Evolutionary conservation across 495 filamentous ascomycete species (phyloP).

Genomic region (Xylaria nigripes): DNA sequence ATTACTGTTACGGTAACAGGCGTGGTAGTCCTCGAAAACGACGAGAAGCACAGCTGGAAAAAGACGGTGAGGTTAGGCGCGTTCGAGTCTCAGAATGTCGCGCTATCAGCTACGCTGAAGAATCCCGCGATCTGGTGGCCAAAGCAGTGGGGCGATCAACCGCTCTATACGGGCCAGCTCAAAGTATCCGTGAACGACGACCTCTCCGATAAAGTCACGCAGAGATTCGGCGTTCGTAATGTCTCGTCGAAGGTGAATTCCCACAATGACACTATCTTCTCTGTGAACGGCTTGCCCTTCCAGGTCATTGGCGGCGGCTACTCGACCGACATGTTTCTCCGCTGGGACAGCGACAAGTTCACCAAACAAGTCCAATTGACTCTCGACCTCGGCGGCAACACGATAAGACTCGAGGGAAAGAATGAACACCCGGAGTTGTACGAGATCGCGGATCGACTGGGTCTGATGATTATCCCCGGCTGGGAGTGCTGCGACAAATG

Average conservation of each 20-base stretch:
- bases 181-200: conserved; percentile 27
- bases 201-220: conserved; percentile 36
- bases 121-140: conserved; percentile 44
- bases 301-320: conserved; percentile 55
- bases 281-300: conserved; percentile 49
- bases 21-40: conserved; percentile 25
- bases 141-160: conserved; percentile 40
- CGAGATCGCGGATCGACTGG: conserved; percentile 48
- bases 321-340: conserved; percentile 53
- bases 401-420: conserved; percentile 56
- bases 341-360: conserved; percentile 41
- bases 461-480: conserved; percentile 54
- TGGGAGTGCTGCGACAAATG: conserved; percentile 68
- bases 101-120: conserved; percentile 28
- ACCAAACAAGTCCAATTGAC: conserved; percentile 40
- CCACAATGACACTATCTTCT: conserved; percentile 48
- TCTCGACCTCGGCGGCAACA: conserved; percentile 55
- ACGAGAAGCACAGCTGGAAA: conserved; percentile 16
- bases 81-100: conserved; percentile 29
- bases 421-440: conserved; percentile 55
- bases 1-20: conserved; percentile 34
- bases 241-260: conserved; percentile 44
- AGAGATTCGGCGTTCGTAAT: conserved; percentile 48
- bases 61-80: conserved; percentile 33
- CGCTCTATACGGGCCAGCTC: conserved; percentile 34